A percentile compares a stretch with the other conserved stretches of the same genome.
These are phyloP conservation scores for Mortierella sp. DNA, from an alignment of 371 early-diverging fungal species.

Conservation along the genomic window DNA sequence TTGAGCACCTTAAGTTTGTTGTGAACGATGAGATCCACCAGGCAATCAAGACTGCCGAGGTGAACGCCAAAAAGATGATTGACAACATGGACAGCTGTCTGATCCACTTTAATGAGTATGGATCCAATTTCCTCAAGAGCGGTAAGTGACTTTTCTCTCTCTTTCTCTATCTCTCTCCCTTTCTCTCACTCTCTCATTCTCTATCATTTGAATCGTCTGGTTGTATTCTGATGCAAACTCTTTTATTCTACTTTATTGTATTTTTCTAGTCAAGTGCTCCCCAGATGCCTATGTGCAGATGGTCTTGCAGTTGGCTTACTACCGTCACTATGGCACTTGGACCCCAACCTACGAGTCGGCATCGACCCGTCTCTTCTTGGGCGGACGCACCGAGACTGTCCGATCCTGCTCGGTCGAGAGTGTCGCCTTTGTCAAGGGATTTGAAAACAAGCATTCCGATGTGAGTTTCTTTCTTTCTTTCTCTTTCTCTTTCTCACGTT, in stretches of 20 bases:
- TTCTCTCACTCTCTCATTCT: no score
- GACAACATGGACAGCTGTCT: slow-evolving; percentile 76
- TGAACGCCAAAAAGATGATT: slow-evolving; percentile 71
- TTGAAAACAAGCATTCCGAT: slow-evolving; percentile 67
- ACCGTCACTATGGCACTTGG: slow-evolving; percentile 66
- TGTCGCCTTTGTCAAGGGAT: slow-evolving; percentile 68
- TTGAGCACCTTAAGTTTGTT: slow-evolving; percentile 69
- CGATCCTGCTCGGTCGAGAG: slow-evolving; percentile 77
- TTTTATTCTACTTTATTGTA: not conserved
- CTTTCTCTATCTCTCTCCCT: no score
- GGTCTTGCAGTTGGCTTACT: slow-evolving; percentile 82
- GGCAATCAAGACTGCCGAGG: slow-evolving; percentile 67
- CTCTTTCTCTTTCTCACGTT: slow-evolving; percentile 3
- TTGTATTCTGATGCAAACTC: not conserved
- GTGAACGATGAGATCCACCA: slow-evolving; percentile 58
- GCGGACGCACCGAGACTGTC: slow-evolving; percentile 90
- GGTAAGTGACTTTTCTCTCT: slow-evolving; percentile 55
- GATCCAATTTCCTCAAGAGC: slow-evolving; percentile 85
- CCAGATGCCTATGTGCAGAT: slow-evolving; percentile 89
- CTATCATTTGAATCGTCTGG: not conserved
- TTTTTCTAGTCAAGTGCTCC: slow-evolving; percentile 61
- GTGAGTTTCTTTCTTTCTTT: slow-evolving; percentile 41
- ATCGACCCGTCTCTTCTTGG: slow-evolving; percentile 78
- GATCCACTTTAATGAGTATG: slow-evolving; percentile 78
- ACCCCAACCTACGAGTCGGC: slow-evolving; percentile 84